Base-by-base conservation (phyloP, 2,329 filamentous ascomycete species). In the Paecilomyces fulvus region DNA sequence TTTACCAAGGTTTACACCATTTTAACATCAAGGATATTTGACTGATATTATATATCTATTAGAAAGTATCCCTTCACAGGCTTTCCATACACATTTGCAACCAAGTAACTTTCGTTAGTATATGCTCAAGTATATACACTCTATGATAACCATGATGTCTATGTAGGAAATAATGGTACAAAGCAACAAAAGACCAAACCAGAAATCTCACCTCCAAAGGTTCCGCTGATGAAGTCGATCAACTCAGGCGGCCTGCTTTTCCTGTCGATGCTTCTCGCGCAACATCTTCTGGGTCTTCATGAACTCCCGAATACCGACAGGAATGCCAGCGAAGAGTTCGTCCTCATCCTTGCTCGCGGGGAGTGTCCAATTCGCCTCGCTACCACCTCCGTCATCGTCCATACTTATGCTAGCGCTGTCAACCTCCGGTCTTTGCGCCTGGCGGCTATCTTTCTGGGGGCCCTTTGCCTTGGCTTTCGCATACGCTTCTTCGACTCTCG, bases 221-320 rank as follows among this genome's bases (percentile, higher is more conserved):
- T 9, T 9, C 6, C 6, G 9, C 5, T 43, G 3, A 17, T 17
- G 3, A 17, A 43, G 37, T 8, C 37, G 9, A 7, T 1, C 21
- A 12, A n/a, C 11, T 12, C 10, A 20, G 20, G 8, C 64, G 21
- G 53, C 50, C 20, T 55, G 62, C n/a, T 80, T 77, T 55, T 85
- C 83, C 53, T 78, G 74, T 65, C 75, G 72, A 69, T 92, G 89
- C 72, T 84, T 87, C 71, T 89, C 80, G 73, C 90, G 92, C 59
- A 99, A 73, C 71, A 79, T 87, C 81, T 97, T 97, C 77, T 99
- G 94, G 58, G 87, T 91, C 77, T 88, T 90, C 92, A 99, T 97
- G 67, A 99, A 99, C 72, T 96, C 92, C 59, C 90, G 80, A 62
- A 99, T 96, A 0, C 92, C 94, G 9, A 97, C 89, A 0, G 94